Evolutionary conservation across 139 green algal species (phyloP), one percentile per base, ranked within the genome.

Genomic region (Pseudopediastrum boryanum): DNA sequence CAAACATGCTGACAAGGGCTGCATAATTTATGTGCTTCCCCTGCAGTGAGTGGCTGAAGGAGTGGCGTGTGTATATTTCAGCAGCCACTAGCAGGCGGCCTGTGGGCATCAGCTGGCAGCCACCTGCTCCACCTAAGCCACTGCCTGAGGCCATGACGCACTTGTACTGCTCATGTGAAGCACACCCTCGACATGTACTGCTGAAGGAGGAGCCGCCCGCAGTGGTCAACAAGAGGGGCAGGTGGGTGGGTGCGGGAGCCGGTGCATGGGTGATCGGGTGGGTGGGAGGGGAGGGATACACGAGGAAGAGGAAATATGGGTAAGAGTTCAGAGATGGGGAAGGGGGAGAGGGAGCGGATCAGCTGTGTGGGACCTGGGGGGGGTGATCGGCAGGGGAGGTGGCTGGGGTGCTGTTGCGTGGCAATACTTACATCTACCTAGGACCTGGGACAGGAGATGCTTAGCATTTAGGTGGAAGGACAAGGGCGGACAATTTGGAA

Each of bases 151-250:
- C 73, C 1, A 35, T 93, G 82, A 23, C 51, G 29, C 63, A 44
- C 0, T 56, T 87, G 62, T 41, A 89, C 59, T 93, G 89, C 62
- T 42, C 68, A 13, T 92, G 88, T 75, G n/a, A n/a, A n/a, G n/a
- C n/a, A n/a, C 86, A 93, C 52, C 77, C 73, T 2, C 41, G 75
- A 33, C 68, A 48, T 58, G 58, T 68, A 0, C 42, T 72, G 5
- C 74, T 88, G 46, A 72, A 85, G 2, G 69, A 78, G 19, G 71
- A 76, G 2, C 70, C 70, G 10, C 89, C 90, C 13, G 52, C 46
- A 1, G 75, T 94, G 1, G 48, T 74, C 8, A 74, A 84, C 35
- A 85, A 84, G 79, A 80, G 90, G 9, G 86, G 83, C n/a, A 84
- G 84, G 81, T 93, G 82, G 79, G 74, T 33, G 9, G 56, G 27